Conservation (phyloP, 192 early-diverging fungal genomes). For the Chytriomyces sp. region DNA sequence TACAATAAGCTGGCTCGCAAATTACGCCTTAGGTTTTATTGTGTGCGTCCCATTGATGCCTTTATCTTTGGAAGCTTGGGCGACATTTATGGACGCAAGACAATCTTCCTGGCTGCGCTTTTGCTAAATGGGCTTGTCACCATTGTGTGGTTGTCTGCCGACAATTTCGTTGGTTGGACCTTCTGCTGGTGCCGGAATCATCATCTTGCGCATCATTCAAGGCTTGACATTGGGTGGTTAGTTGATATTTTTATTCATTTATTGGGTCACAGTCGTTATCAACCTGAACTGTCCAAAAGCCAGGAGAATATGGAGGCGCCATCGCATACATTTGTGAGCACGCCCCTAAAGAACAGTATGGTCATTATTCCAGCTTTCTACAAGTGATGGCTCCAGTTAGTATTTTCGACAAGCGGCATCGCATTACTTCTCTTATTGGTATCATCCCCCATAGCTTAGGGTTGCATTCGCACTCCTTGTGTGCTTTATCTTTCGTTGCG, state of each 20-base stretch:
- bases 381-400: conserved; percentile 32
- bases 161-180: conserved; percentile 18
- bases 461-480: conserved; percentile 26
- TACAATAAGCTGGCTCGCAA: conserved; percentile 23
- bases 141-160: conserved; percentile 35
- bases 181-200: conserved; percentile 30
- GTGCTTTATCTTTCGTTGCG: conserved; percentile 9
- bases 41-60: conserved; percentile 33
- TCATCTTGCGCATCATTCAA: conserved; percentile 35
- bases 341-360: conserved; percentile 12
- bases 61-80: conserved; percentile 36
- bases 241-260: too few species aligned
- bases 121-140: conserved; percentile 31
- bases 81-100: conserved; percentile 30
- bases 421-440: too few species aligned
- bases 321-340: conserved; percentile 33
- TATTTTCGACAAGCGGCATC: too few species aligned
- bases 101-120: conserved; percentile 19
- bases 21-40: conserved; percentile 36
- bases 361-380: conserved; percentile 33
- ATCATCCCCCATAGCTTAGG: too few species aligned
- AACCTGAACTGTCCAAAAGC: too few species aligned
- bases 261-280: too few species aligned
- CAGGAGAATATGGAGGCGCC: conserved; percentile 41
- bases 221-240: conserved; percentile 38